Evolutionary conservation across 2,329 filamentous ascomycete species (phyloP).

Genomic region (Aquanectria penicillioides): DNA sequence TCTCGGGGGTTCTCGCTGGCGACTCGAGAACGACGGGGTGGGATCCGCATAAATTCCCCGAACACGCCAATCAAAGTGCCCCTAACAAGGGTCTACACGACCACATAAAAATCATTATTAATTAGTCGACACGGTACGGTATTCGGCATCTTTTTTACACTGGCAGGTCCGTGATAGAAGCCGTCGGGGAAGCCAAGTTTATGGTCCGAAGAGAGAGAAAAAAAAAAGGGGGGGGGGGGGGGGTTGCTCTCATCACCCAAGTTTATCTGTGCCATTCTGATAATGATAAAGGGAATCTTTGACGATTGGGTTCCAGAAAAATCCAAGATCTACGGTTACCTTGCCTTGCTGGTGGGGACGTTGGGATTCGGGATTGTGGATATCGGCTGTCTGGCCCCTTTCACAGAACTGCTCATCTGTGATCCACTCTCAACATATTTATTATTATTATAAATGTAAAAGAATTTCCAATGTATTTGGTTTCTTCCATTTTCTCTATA

Average conservation of each 20-base stretch:
- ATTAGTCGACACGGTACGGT: neutral
- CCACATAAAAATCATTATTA: neutral
- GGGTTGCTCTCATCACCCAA: neutral
- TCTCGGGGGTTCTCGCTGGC: neutral
- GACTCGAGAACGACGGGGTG: neutral
- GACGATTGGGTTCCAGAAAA: neutral
- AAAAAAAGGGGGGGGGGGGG: neutral
- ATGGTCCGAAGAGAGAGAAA: too few species aligned
- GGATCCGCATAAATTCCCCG: neutral
- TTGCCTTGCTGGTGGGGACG: neutral
- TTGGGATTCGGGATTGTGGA: constrained; percentile 10
- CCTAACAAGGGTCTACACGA: neutral
- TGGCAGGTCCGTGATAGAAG: neutral
- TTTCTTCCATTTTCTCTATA: neutral
- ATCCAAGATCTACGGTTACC: neutral
- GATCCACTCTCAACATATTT: neutral
- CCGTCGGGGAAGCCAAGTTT: neutral
- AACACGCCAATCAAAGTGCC: neutral
- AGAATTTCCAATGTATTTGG: neutral
- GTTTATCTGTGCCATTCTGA: neutral
- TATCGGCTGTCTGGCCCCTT: neutral
- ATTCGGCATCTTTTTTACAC: neutral
- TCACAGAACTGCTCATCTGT: neutral
- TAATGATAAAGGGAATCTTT: neutral
- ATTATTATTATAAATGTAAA: neutral